Evolutionary conservation across 805 yeast species (phyloP).

Genomic region (Yarrowia sp.): DNA sequence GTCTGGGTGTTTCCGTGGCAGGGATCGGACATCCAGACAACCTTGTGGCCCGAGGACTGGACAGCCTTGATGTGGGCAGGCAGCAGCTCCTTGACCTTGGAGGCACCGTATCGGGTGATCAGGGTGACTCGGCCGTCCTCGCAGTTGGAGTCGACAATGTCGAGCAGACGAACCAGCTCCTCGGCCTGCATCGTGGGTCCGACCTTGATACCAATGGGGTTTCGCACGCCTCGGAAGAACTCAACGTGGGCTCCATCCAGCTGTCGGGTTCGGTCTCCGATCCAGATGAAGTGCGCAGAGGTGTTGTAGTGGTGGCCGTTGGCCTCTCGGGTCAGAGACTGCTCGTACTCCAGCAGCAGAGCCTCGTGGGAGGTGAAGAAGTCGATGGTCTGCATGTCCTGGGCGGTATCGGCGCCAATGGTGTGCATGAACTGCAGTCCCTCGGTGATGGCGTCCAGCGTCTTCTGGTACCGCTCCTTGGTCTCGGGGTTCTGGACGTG

Average conservation of each 20-base stretch:
- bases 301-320: constrained; percentile 42
- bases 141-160: constrained; percentile 43
- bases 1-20: constrained; percentile 47
- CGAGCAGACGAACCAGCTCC: constrained; percentile 42
- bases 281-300: constrained; percentile 47
- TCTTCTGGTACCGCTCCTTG: constrained; percentile 42
- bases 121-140: constrained; percentile 44
- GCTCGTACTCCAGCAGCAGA: constrained; percentile 44
- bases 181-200: constrained; percentile 44
- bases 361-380: constrained; percentile 46
- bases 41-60: constrained; percentile 41
- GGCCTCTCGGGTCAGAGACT: constrained; percentile 41
- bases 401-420: constrained; percentile 40
- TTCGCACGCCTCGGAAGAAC: constrained; percentile 45
- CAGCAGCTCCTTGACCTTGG: constrained; percentile 39
- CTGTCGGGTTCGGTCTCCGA: constrained; percentile 47
- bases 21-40: constrained; percentile 48
- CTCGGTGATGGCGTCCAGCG: constrained; percentile 41
- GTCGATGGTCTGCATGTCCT: constrained; percentile 39
- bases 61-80: constrained; percentile 45
- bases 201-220: constrained; percentile 46
- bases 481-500: constrained; percentile 42
- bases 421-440: constrained; percentile 43
- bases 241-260: constrained; percentile 48
- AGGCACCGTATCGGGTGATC: constrained; percentile 45